Conservation (phyloP, 345 rosid species). For the Linum lewisii region DNA sequence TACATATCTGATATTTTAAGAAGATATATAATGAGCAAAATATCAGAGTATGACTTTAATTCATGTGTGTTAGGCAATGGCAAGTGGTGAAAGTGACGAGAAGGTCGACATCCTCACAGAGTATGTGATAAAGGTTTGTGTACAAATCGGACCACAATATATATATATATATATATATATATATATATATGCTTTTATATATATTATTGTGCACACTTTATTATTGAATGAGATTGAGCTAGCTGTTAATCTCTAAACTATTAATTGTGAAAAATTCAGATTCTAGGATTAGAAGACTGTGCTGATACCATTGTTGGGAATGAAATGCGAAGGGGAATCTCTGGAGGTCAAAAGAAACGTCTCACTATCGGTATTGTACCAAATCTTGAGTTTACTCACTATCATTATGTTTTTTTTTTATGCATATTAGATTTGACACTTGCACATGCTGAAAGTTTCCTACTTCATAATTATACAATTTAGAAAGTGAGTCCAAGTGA, state of each 20-base stretch:
- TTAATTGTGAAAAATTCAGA: constrained; percentile 11
- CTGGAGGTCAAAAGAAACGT: constrained; percentile 46
- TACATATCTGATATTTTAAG: no score
- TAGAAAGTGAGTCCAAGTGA: no score
- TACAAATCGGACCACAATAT: background rate
- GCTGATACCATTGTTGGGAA: constrained; percentile 40
- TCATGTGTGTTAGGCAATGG: background rate
- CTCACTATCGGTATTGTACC: constrained; percentile 32
- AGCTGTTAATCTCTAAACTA: background rate
- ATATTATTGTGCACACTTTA: no score
- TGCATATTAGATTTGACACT: no score
- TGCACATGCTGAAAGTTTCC: no score
- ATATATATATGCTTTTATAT: background rate
- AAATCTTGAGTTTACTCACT: no score
- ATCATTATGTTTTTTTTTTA: no score
- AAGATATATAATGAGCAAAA: no score
- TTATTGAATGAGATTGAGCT: no score
- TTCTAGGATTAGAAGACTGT: constrained; percentile 41
- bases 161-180: background rate
- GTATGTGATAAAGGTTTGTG: background rate
- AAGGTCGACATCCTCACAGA: background rate
- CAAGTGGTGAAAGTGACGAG: background rate
- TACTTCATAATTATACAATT: no score
- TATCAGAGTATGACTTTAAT: no score
- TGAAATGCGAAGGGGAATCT: constrained; percentile 37